A percentile compares a stretch with the other conserved stretches of the same genome.
phyloP scores from a whole-genome alignment of 2,329 filamentous ascomycete species.

The Penicillium sp. region DNA sequence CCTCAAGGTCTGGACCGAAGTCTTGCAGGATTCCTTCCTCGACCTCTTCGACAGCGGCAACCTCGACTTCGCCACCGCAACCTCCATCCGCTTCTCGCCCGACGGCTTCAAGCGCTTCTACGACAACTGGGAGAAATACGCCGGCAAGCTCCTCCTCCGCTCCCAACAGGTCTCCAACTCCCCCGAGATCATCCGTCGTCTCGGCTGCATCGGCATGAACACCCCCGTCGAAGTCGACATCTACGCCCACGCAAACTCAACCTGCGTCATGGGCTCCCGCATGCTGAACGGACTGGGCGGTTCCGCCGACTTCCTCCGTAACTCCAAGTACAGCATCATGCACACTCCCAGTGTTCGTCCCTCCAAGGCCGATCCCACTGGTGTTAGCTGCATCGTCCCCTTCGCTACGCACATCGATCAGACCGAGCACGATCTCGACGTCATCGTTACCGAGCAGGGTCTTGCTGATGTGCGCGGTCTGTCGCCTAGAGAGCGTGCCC shows the following conservation, averaged over 20 bases:
- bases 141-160: slow-evolving; percentile 79
- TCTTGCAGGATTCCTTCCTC: slow-evolving; percentile 89
- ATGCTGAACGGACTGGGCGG: slow-evolving; percentile 87
- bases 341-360: slow-evolving; percentile 83
- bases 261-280: slow-evolving; percentile 82
- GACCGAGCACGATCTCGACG: slow-evolving; percentile 88
- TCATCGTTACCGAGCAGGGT: slow-evolving; percentile 78
- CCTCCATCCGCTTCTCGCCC: slow-evolving; percentile 86
- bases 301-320: slow-evolving; percentile 78
- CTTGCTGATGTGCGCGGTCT: slow-evolving; percentile 84
- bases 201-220: slow-evolving; percentile 93
- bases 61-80: slow-evolving; percentile 86
- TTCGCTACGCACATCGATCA: slow-evolving; percentile 93
- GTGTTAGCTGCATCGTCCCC: slow-evolving; percentile 85
- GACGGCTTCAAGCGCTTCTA: slow-evolving; percentile 92
- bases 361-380: slow-evolving; percentile 77
- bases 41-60: slow-evolving; percentile 88
- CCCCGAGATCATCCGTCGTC: slow-evolving; percentile 83
- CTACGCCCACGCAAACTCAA: slow-evolving; percentile 90
- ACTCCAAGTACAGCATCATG: slow-evolving; percentile 86
- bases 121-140: slow-evolving; percentile 77
- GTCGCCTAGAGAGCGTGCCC: slow-evolving; percentile 74
- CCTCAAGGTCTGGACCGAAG: slow-evolving; percentile 91
- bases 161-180: slow-evolving; percentile 88
- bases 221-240: slow-evolving; percentile 93